Conservation (phyloP, 2,329 filamentous ascomycete genomes). For the Colletotrichum costaricense region DNA sequence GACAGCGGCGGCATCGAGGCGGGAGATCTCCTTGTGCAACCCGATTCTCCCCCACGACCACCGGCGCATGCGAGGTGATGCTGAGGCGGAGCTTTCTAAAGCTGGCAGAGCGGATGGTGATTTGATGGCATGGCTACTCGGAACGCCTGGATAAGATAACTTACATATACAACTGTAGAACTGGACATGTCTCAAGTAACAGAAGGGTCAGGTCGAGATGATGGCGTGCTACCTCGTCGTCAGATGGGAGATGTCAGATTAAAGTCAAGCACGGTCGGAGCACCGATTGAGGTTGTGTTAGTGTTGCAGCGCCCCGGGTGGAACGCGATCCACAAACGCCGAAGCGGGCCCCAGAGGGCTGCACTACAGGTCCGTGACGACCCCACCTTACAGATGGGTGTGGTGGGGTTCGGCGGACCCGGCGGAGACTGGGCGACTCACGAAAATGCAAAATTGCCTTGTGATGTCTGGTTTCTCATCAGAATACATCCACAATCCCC, state of each 20-base stretch:
- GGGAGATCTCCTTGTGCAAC: not conserved
- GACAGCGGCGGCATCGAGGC: not conserved
- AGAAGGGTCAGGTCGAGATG: not conserved
- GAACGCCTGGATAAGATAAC: not conserved
- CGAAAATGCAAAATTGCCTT: not conserved
- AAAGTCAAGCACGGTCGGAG: not conserved
- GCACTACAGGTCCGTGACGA: too few relatives aligned
- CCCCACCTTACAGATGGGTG: too few relatives aligned
- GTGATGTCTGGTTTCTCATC: too few relatives aligned
- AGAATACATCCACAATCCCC: too few relatives aligned
- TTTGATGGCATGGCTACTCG: not conserved
- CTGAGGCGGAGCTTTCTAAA: too few relatives aligned
- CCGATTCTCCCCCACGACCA: not conserved
- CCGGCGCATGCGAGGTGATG: not conserved
- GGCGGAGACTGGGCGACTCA: not conserved
- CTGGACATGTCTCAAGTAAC: too few relatives aligned
- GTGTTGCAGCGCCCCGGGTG: not conserved
- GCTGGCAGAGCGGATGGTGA: not conserved
- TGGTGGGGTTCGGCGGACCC: too few relatives aligned
- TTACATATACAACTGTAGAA: not conserved
- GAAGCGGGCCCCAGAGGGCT: too few relatives aligned
- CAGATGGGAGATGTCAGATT: not conserved
- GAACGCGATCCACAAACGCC: not conserved
- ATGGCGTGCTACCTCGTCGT: not conserved
- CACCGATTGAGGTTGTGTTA: not conserved